Percentiles rank a stretch among this genome's conserved stretches.
phyloP scores from a whole-genome alignment of 805 yeast genomes.

The Hanseniaspora nectarophila region DNA sequence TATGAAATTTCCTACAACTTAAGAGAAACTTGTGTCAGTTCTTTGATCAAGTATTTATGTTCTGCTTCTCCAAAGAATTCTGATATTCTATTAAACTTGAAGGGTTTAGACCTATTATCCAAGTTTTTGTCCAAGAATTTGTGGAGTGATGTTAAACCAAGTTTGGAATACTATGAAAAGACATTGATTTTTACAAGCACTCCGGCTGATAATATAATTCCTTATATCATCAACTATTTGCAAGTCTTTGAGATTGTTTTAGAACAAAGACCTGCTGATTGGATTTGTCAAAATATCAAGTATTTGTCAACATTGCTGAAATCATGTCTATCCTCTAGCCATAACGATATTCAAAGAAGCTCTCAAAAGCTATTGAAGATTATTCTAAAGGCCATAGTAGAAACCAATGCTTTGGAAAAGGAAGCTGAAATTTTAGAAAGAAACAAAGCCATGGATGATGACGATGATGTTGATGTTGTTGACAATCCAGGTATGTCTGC shows the following conservation, averaged over 20 bases:
- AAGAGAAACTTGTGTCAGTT: constrained; percentile 82
- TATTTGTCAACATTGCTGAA: constrained; percentile 65
- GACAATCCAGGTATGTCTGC: constrained; percentile 21
- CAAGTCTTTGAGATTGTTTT: constrained; percentile 78
- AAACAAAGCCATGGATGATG: constrained; percentile 6
- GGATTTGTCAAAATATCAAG: constrained; percentile 65
- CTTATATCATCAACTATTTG: constrained; percentile 77
- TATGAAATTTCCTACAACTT: constrained; percentile 54
- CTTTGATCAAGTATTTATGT: constrained; percentile 76
- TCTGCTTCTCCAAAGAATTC: constrained; percentile 74
- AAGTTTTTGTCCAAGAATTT: constrained; percentile 56
- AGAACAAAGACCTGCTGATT: constrained; percentile 59
- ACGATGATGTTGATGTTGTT: constrained; percentile 16
- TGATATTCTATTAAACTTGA: constrained; percentile 68
- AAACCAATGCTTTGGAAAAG: constrained; percentile 27
- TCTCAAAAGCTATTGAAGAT: constrained; percentile 62
- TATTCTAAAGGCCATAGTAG: constrained; percentile 52
- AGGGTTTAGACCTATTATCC: constrained; percentile 67
- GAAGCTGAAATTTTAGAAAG: constrained; percentile 1
- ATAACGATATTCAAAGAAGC: constrained; percentile 77
- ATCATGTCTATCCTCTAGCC: constrained; percentile 68
- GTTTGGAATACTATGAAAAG: constrained; percentile 76
- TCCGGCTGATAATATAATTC: constrained; percentile 53
- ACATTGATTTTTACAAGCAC: constrained; percentile 70
- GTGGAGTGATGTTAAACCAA: constrained; percentile 87